Evolutionary conservation across 192 early-diverging fungal genomes (phyloP).

Genomic region (Rhizophagus sp.): DNA sequence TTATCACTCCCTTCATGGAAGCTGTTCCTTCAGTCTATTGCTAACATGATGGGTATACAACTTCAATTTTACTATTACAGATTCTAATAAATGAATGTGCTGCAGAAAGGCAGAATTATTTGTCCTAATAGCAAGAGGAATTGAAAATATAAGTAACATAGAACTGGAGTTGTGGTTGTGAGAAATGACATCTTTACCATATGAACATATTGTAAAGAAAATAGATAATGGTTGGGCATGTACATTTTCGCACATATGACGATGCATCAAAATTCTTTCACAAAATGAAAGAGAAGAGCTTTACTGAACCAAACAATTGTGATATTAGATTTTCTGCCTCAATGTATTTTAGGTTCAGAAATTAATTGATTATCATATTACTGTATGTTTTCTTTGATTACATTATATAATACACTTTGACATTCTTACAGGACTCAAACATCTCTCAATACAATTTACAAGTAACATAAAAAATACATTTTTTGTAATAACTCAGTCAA

Average conservation of each 20-base stretch:
- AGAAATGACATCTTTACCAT: not conserved
- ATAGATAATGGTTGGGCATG: not conserved
- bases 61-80: no score
- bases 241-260: slow-evolving; percentile 13
- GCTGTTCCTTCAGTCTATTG: no score
- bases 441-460: no score
- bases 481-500: no score
- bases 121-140: no score
- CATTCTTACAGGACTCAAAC: no score
- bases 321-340: slow-evolving; percentile 7
- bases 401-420: slow-evolving; percentile 1
- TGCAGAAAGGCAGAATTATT: no score
- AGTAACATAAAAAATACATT: no score
- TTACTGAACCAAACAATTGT: slow-evolving; percentile 5
- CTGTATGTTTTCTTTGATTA: not conserved
- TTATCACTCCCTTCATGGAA: no score
- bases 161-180: not conserved
- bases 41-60: no score
- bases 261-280: slow-evolving; percentile 20
- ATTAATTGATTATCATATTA: not conserved
- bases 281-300: slow-evolving; percentile 18
- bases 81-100: no score
- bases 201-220: slow-evolving; percentile 20
- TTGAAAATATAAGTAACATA: not conserved
- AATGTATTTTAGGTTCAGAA: slow-evolving; percentile 10